A percentile compares a stretch with the other conserved stretches of the same genome.
phyloP scores from a whole-genome alignment of 2,329 filamentous ascomycete genomes.

The Aspergillus alliaceus region DNA sequence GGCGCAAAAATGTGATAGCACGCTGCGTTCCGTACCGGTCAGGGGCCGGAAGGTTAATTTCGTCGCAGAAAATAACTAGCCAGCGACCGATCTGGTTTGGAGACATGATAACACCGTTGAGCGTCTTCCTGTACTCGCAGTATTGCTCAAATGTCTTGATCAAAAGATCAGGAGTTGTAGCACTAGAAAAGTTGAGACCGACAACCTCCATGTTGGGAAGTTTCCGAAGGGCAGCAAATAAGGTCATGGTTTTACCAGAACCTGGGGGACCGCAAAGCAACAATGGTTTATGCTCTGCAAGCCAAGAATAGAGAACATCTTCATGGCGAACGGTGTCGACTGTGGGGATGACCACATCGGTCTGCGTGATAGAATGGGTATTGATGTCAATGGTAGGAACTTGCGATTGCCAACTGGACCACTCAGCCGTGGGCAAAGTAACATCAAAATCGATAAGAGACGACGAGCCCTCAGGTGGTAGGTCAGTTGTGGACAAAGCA shows the following conservation, averaged over 20 bases:
- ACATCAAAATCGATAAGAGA: constrained; percentile 96
- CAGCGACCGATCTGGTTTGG: constrained; percentile 95
- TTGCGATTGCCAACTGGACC: constrained; percentile 90
- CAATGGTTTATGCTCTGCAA: constrained; percentile 96
- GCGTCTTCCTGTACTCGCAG: constrained; percentile 98
- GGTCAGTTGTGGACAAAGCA: constrained; percentile 79
- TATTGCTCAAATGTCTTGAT: constrained; percentile 99
- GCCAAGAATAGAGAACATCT: constrained; percentile 98
- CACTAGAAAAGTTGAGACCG: constrained; percentile 98
- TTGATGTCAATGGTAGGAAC: constrained; percentile 96
- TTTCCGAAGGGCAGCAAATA: constrained; percentile 96
- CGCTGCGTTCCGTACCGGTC: constrained; percentile 97
- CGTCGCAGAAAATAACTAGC: constrained; percentile 98
- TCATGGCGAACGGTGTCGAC: constrained; percentile 96
- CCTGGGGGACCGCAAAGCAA: constrained; percentile 95
- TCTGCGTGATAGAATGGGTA: constrained; percentile 96
- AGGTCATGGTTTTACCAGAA: constrained; percentile 99
- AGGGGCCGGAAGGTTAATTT: constrained; percentile 97
- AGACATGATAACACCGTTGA: constrained; percentile 93
- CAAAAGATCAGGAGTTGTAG: constrained; percentile 93
- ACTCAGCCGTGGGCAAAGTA: constrained; percentile 79
- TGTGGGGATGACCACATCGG: constrained; percentile 97
- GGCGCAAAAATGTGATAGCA: constrained; percentile 93
- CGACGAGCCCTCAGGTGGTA: constrained; percentile 73
- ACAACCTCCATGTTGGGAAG: constrained; percentile 99